A percentile compares a stretch with the other conserved stretches of the same genome.
Evolutionary conservation across 768 basidiomycete species (phyloP).

Genomic region (Suillus alpinus): DNA sequence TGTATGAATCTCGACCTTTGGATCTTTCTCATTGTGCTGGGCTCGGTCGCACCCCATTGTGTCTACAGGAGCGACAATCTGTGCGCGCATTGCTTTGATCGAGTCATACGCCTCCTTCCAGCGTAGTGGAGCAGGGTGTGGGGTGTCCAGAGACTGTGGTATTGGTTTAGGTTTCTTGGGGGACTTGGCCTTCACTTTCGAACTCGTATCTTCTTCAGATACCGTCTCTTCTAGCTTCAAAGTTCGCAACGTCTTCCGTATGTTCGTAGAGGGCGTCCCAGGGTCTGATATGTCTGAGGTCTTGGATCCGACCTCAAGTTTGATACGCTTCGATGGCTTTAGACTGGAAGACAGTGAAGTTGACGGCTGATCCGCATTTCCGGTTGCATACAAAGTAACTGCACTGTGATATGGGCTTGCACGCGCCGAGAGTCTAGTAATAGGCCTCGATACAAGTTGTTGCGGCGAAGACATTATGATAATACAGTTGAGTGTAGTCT

Average conservation of each 20-base stretch:
- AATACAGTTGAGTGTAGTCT: neutral
- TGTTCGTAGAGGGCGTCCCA: neutral
- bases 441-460: slow-evolving; percentile 25
- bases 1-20: slow-evolving; percentile 48
- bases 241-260: neutral
- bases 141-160: slow-evolving; percentile 48
- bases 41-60: slow-evolving; percentile 86
- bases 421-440: slow-evolving; percentile 35
- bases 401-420: slow-evolving; percentile 43
- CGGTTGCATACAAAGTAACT: slow-evolving; percentile 40
- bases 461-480: slow-evolving; percentile 21
- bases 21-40: slow-evolving; percentile 58
- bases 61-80: slow-evolving; percentile 82
- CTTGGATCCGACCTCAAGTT: slow-evolving; percentile 19
- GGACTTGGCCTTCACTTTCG: slow-evolving; percentile 19
- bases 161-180: slow-evolving; percentile 57
- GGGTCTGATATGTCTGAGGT: slow-evolving; percentile 1
- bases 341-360: slow-evolving; percentile 13
- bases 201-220: neutral
- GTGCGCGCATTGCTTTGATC: slow-evolving; percentile 75
- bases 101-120: slow-evolving; percentile 72
- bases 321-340: slow-evolving; percentile 30
- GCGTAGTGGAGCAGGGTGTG: slow-evolving; percentile 63
- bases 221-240: neutral
- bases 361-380: slow-evolving; percentile 18